These are phyloP conservation scores for Neofusicoccum laricinum DNA, from an alignment of 2,329 filamentous ascomycete genomes.

Conservation along the genomic window DNA sequence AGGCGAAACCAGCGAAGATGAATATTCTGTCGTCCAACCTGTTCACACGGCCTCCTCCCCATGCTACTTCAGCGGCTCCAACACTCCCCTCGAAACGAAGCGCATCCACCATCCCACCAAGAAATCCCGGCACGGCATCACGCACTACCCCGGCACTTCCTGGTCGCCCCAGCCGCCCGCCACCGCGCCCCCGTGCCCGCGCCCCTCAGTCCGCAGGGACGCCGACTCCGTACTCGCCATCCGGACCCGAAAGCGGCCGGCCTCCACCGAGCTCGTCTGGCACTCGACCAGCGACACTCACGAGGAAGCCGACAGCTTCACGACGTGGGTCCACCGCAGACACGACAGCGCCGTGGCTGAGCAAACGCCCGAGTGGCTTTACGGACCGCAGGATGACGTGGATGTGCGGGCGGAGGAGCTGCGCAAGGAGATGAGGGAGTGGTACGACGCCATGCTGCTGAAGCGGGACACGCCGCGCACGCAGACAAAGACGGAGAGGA, in stretches of 20 bases:
- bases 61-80: not conserved
- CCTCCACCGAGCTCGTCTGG: not conserved
- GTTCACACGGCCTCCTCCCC: not conserved
- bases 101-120: not conserved
- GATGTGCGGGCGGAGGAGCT: not conserved
- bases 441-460: slow-evolving; percentile 7
- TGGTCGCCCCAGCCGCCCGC: not conserved
- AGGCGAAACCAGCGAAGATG: not conserved
- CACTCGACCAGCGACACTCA: not conserved
- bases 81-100: not conserved
- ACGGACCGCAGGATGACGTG: not conserved
- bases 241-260: not conserved
- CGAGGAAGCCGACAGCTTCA: not conserved
- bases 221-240: not conserved
- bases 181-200: not conserved
- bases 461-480: not conserved
- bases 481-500: not conserved
- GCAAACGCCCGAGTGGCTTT: not conserved
- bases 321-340: not conserved
- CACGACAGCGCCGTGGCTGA: not conserved
- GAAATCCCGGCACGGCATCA: not conserved
- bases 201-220: not conserved
- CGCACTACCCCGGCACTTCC: not conserved
- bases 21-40: not conserved
- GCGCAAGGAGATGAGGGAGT: slow-evolving; percentile 5